These are phyloP conservation scores for Cardiospermum halicacabum DNA, from an alignment of 345 rosid genomes.

Conservation along the genomic window DNA sequence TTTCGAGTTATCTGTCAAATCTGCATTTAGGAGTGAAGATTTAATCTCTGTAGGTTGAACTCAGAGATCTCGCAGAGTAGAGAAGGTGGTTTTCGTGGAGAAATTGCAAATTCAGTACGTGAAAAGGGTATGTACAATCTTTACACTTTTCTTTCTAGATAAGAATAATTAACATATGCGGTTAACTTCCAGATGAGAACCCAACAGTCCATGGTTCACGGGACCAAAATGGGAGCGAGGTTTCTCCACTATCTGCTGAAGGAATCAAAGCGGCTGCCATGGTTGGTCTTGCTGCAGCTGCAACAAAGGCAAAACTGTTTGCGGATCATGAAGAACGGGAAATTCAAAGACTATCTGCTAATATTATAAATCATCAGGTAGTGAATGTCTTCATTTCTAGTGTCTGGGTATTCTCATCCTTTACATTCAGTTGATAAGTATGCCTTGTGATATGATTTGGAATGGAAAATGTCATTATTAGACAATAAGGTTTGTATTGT, in stretches of 20 bases:
- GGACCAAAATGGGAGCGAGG: constrained; percentile 48
- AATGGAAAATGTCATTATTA: not conserved
- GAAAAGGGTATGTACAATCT: constrained; percentile 37
- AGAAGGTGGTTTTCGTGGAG: constrained; percentile 49
- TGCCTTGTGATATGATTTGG: not conserved
- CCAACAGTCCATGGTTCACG: constrained; percentile 28
- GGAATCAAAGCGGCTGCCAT: constrained; percentile 72
- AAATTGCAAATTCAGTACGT: constrained; percentile 33
- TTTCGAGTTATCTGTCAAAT: not conserved
- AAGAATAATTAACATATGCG: not conserved
- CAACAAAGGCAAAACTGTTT: constrained; percentile 90
- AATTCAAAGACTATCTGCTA: constrained; percentile 95
- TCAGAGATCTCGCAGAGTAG: constrained; percentile 42
- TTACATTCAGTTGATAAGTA: not conserved
- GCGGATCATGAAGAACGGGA: constrained; percentile 99
- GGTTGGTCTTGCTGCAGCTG: constrained; percentile 94
- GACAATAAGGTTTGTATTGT: too few species aligned
- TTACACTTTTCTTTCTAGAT: constrained; percentile 1
- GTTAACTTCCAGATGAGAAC: constrained; percentile 35
- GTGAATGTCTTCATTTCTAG: not conserved
- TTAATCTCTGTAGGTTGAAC: constrained; percentile 46
- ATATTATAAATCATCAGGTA: constrained; percentile 94
- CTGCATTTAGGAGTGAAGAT: not conserved
- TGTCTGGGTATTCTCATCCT: not conserved
- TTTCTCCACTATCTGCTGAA: constrained; percentile 49